Evolutionary conservation across 2,329 filamentous ascomycete species (phyloP), one percentile per base, ranked within the genome.

Genomic region (Cylindrodendrum hubeiense): DNA sequence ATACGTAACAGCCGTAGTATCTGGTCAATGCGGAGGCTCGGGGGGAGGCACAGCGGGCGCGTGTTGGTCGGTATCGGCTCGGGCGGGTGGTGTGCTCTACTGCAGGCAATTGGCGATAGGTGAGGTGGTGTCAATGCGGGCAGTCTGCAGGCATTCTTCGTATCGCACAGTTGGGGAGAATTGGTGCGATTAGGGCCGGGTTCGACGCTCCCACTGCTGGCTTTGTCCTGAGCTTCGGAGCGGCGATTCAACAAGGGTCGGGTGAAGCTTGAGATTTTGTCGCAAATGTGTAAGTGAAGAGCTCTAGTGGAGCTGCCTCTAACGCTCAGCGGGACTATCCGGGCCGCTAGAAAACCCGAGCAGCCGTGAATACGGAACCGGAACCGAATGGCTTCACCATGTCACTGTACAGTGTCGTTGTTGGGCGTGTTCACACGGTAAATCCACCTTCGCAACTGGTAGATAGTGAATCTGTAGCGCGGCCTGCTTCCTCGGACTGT

Each of bases 261-360:
- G 17, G 15, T 49, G 39, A 61, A 44, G 62, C 51, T 65, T 28
- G 17, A 65, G 51, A 61, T 51, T 65, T 65, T 61, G 49, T 60
- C 52, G 56, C 66, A 47, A 33, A 28, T 34, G 47, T 57, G 49
- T 54, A 60, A 59, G 50, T 47, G 24, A 54, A 34, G 22, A 50
- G 51, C 62, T 62, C 39, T 62, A 24, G 65, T 59, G 61, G 65
- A 67, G 60, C 41, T 58, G 17, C 49, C 15, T 50, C 13, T 34
- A 34, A 39, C 44, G 19, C 15, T 46, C 19, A 33, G 33, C 44
- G 44, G 33, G 47, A 55, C 30, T 22, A 15, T 49, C 62, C 71
- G 71, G 71, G 65, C 70, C 71, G 71, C 63, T 58, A 72, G 70
- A 73, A 73, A 73, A 67, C 70, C 71, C 71, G 71, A 57, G 24